Conservation (phyloP, 2,329 filamentous ascomycete species). For the Calonectria hongkongensis region DNA sequence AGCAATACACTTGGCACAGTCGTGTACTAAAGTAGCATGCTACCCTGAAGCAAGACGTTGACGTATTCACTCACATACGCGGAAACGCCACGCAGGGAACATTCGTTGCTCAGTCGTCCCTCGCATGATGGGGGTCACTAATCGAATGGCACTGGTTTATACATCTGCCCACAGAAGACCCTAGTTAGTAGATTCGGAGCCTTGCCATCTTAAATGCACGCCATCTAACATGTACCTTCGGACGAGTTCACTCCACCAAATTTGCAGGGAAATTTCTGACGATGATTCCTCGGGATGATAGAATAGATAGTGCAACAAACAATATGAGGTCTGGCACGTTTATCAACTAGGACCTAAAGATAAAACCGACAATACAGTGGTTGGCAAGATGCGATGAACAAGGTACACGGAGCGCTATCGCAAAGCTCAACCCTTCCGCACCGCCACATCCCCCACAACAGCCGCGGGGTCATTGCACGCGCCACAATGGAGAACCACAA, state of each 20-base stretch:
- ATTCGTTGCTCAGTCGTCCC: constrained; percentile 33
- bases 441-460: background rate
- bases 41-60: constrained; percentile 39
- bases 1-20: background rate
- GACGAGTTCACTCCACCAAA: background rate
- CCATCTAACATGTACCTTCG: background rate
- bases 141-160: background rate
- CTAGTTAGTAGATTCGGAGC: background rate
- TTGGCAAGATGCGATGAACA: background rate
- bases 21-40: background rate
- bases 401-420: constrained; percentile 10
- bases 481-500: constrained; percentile 7
- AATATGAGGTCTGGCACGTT: no score
- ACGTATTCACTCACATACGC: background rate
- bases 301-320: background rate
- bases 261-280: no score
- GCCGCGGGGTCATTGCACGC: background rate
- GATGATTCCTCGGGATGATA: no score
- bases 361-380: background rate
- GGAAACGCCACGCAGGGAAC: constrained; percentile 16
- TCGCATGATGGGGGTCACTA: constrained; percentile 31
- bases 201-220: background rate
- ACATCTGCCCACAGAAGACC: constrained; percentile 12
- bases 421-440: background rate
- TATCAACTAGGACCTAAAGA: background rate